Percentiles rank a stretch among this genome's conserved stretches.
These are phyloP conservation scores for Coniochaeta prunicola DNA, from an alignment of 2,329 filamentous ascomycete genomes.

Conservation along the genomic window DNA sequence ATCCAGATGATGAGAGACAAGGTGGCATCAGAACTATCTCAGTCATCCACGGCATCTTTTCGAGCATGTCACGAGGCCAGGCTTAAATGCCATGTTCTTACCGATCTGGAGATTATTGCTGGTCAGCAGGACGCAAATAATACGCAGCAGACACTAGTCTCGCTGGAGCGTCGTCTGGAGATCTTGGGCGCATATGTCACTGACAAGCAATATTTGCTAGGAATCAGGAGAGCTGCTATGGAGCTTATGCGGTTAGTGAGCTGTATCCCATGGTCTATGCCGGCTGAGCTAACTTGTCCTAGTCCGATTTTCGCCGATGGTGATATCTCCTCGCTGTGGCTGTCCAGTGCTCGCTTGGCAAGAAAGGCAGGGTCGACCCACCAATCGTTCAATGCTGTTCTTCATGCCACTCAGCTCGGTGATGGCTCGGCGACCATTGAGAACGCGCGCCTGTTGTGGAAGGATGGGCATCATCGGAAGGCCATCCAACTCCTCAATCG, in stretches of 20 bases:
- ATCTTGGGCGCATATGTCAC: slow-evolving; percentile 80
- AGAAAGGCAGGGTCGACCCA: slow-evolving; percentile 77
- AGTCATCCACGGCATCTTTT: slow-evolving; percentile 70
- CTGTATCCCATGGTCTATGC: slow-evolving; percentile 15
- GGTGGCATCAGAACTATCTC: slow-evolving; percentile 67
- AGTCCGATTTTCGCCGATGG: slow-evolving; percentile 57
- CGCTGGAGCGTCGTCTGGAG: slow-evolving; percentile 71
- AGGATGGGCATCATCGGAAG: slow-evolving; percentile 86
- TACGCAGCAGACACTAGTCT: slow-evolving; percentile 38
- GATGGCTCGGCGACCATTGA: slow-evolving; percentile 89
- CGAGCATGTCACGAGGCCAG: slow-evolving; percentile 79
- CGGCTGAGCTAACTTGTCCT: slow-evolving; percentile 11
- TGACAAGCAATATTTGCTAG: slow-evolving; percentile 90
- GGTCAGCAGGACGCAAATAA: slow-evolving; percentile 34
- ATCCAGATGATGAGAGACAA: slow-evolving; percentile 61
- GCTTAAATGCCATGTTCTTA: slow-evolving; percentile 77
- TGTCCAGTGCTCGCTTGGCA: slow-evolving; percentile 76
- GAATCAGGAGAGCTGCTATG: slow-evolving; percentile 82
- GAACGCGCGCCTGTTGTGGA: slow-evolving; percentile 88
- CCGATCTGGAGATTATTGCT: slow-evolving; percentile 76
- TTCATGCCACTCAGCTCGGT: slow-evolving; percentile 78
- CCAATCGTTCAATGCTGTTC: slow-evolving; percentile 87
- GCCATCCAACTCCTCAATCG: slow-evolving; percentile 87
- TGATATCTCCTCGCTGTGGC: slow-evolving; percentile 78
- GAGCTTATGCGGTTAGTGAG: slow-evolving; percentile 49